Base-by-base conservation (phyloP, 345 rosid species). In the Pistacia atlantica region DNA sequence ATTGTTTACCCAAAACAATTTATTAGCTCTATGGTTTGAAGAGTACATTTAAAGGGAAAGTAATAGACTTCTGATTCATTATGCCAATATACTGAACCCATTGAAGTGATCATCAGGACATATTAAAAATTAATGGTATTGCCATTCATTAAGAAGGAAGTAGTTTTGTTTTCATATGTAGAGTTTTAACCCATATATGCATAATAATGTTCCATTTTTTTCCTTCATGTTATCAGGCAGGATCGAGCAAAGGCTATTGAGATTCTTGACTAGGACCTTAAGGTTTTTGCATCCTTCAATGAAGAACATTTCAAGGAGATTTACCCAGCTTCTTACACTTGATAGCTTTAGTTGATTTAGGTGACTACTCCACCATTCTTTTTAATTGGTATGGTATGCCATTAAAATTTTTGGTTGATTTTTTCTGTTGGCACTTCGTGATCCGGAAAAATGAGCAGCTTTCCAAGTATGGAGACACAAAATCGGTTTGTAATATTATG, bases 221-320 rank as follows among this genome's bases (percentile, higher is more conserved):
- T 31, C 33, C 25, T 22, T 22, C 25, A 22, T 22, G 25, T 22
- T 22, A 22, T 22, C 25, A 22, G 25, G 25, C 87, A 83, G 77
- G 97, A 93, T 67, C 88, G 88, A 64, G 84, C 93, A 42, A 93
- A 88, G 80, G 96, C 96, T 66, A 94, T 91, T 63, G 97, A 93
- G 80, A 90, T 93, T 81, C 84, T 93, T 58, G 94, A 86, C 71
- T 87, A 86, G 87, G 96, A 93, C 87, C 80, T 93, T 67, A 89
- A 89, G 77, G 91, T 86, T 67, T 93, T 93, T 80, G 64, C 98
- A 65, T 83, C 91, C 56, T 87, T 86, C 78, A 90, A 91, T 66
- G 91, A 93, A 70, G 97, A 89, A 17, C 87, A 91, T 17, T 93
- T 89, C 79, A 89, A 93, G 82, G 96, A 93, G 80, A 87, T 93